These are phyloP conservation scores for Brassica cretica DNA, from an alignment of 345 rosid species.

Conservation along the genomic window DNA sequence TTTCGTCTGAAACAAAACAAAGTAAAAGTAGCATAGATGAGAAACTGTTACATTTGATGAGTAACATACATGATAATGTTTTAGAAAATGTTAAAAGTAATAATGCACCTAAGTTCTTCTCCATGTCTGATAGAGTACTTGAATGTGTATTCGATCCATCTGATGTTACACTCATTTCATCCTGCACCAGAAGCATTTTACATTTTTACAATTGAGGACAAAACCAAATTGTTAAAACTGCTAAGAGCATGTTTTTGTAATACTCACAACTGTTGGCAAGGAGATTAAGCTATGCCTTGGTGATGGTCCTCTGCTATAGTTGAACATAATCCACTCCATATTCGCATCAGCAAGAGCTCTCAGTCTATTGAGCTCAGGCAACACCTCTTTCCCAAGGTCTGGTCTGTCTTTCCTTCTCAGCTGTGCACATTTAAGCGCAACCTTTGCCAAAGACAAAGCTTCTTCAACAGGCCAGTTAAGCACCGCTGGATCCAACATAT, in stretches of 20 bases:
- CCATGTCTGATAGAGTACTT: constrained; percentile 27
- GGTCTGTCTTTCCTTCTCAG: constrained; percentile 90
- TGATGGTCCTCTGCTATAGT: constrained; percentile 33
- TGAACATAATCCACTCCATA: constrained; percentile 37
- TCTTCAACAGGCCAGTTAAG: constrained; percentile 81
- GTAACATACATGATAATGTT: constrained; percentile 4
- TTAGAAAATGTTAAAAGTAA: not conserved
- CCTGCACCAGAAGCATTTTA: constrained; percentile 44
- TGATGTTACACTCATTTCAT: constrained; percentile 43
- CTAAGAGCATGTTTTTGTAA: constrained; percentile 1
- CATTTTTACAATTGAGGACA: not conserved
- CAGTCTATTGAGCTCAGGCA: constrained; percentile 62
- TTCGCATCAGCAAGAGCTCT: constrained; percentile 62
- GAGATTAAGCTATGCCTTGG: constrained; percentile 39
- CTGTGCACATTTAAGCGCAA: constrained; percentile 71
- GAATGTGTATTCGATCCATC: constrained; percentile 38
- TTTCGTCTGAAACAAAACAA: constrained; percentile 28
- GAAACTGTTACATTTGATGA: constrained; percentile 16
- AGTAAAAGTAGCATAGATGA: not conserved
- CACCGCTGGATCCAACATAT: constrained; percentile 70
- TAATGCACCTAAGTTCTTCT: constrained; percentile 33
- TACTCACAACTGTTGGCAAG: constrained; percentile 46
- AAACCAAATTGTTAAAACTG: not conserved
- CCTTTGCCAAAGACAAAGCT: constrained; percentile 54
- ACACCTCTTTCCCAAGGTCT: constrained; percentile 67